Evolutionary conservation across 495 filamentous ascomycete genomes (phyloP).

Genomic region (Halenospora varia): DNA sequence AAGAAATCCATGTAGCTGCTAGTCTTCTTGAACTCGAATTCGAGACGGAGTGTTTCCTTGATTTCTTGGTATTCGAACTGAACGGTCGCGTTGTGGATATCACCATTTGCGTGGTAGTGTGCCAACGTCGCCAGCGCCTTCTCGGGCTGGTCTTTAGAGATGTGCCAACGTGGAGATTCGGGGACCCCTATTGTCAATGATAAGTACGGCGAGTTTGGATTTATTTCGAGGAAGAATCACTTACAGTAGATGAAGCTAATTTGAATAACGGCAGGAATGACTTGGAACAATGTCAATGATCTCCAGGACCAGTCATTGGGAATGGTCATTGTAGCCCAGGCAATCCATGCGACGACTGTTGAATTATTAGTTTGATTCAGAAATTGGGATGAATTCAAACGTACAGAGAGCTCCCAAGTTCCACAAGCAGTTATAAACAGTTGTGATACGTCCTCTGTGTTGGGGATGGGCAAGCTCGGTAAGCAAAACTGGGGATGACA

Average conservation of each 20-base stretch:
- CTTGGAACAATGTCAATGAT: conserved; percentile 24
- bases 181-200: conserved; percentile 27
- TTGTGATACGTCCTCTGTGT: conserved; percentile 28
- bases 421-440: conserved; percentile 29
- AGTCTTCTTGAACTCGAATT: conserved; percentile 38
- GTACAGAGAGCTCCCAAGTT: conserved; percentile 26
- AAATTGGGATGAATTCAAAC: not conserved
- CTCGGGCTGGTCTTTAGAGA: conserved; percentile 44
- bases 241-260: conserved; percentile 23
- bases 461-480: conserved; percentile 34
- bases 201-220: not conserved
- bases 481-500: conserved; percentile 30
- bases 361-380: conserved; percentile 9
- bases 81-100: conserved; percentile 32
- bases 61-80: conserved; percentile 35
- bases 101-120: conserved; percentile 36
- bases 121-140: conserved; percentile 38
- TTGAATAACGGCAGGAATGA: conserved; percentile 18
- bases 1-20: conserved; percentile 46
- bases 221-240: not conserved
- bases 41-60: conserved; percentile 45
- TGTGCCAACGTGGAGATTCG: conserved; percentile 52
- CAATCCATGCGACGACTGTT: conserved; percentile 22
- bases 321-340: conserved; percentile 21
- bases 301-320: conserved; percentile 26